phyloP scores from a whole-genome alignment of 495 filamentous ascomycete species.

The Talaromyces adpressus region DNA sequence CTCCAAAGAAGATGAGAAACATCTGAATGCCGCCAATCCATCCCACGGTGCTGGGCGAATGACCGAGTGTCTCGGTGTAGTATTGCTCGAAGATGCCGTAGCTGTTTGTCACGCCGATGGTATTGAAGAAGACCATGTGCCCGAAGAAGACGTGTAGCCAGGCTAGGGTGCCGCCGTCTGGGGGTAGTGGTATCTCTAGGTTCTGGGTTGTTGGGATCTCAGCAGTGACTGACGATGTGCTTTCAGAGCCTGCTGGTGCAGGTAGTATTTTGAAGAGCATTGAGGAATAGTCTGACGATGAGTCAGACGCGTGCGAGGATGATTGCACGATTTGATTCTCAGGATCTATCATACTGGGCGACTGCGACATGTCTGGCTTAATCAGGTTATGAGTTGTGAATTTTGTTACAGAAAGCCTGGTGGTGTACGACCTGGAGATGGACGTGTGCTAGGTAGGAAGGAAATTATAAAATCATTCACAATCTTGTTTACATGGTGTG shows the following conservation, averaged over 20 bases:
- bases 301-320: not conserved
- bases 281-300: not conserved
- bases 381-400: not conserved
- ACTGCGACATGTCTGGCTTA: not conserved
- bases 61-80: constrained; percentile 21
- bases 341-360: not conserved
- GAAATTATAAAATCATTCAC: not conserved
- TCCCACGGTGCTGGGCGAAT: constrained; percentile 43
- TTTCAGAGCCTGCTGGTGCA: not conserved
- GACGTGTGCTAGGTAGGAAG: not conserved
- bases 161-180: constrained; percentile 21
- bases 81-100: constrained; percentile 28
- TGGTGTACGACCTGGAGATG: not conserved
- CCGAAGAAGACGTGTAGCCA: constrained; percentile 23
- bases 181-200: constrained; percentile 11
- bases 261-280: not conserved
- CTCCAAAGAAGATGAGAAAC: constrained; percentile 45
- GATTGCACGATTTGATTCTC: not conserved
- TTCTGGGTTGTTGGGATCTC: not conserved
- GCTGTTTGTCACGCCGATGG: constrained; percentile 23
- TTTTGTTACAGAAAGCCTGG: not conserved
- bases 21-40: constrained; percentile 57
- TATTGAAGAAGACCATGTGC: constrained; percentile 23
- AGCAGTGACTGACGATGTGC: not conserved
- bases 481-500: not conserved